Conservation (phyloP, 225 moss, liverwort and hornwort species). For the Anthoceros angustus region DNA sequence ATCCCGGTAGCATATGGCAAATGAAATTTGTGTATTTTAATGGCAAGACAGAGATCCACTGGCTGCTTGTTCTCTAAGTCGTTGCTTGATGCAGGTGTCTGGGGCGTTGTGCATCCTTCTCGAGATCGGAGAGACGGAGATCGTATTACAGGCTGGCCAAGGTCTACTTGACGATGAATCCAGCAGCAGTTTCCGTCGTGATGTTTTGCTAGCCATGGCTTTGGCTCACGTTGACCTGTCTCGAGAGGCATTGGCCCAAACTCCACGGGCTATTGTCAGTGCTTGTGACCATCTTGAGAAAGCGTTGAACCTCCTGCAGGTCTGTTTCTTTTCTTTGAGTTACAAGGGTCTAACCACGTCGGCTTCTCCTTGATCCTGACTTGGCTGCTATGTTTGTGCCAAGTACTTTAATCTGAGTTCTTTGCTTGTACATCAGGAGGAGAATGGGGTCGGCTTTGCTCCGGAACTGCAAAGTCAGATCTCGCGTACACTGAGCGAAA, state of each 20-base stretch:
- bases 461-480: slow-evolving; percentile 77
- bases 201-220: slow-evolving; percentile 80
- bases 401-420: background rate
- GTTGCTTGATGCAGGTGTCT: slow-evolving; percentile 35
- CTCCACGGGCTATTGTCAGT: slow-evolving; percentile 62
- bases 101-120: slow-evolving; percentile 87
- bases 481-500: slow-evolving; percentile 79
- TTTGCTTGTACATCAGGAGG: slow-evolving; percentile 36
- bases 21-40: no score
- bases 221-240: slow-evolving; percentile 86
- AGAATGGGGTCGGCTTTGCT: slow-evolving; percentile 58
- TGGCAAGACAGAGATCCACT: background rate
- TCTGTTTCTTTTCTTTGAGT: slow-evolving; percentile 7
- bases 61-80: background rate
- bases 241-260: slow-evolving; percentile 85
- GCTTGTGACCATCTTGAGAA: slow-evolving; percentile 81
- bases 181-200: slow-evolving; percentile 56
- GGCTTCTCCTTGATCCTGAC: background rate
- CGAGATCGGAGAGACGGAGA: slow-evolving; percentile 86
- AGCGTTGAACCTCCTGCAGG: slow-evolving; percentile 75
- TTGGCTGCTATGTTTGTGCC: slow-evolving; percentile 9
- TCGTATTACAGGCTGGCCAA: slow-evolving; percentile 80
- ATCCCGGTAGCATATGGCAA: background rate
- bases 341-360: background rate
- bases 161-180: slow-evolving; percentile 67